Conservation (phyloP, 2,329 filamentous ascomycete species). For the Scedosporium aurantiacum region DNA sequence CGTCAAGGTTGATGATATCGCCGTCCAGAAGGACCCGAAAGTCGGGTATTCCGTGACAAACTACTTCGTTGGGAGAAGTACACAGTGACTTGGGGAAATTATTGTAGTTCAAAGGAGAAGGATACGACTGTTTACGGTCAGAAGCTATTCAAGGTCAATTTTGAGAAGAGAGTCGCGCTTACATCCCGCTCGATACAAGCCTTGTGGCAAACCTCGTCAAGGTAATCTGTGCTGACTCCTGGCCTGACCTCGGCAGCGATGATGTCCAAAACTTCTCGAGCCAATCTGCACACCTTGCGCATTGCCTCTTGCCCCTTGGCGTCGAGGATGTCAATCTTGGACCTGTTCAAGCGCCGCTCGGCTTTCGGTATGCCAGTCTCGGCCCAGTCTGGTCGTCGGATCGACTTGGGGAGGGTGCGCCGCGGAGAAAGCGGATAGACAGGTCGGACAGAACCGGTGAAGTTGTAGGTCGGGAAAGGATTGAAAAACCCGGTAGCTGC, state of each 20-base stretch:
- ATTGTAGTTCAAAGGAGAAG: slow-evolving; percentile 89
- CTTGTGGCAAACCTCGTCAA: slow-evolving; percentile 90
- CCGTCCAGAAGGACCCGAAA: slow-evolving; percentile 77
- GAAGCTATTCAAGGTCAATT: neutral
- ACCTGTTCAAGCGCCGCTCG: slow-evolving; percentile 54
- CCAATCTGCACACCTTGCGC: slow-evolving; percentile 81
- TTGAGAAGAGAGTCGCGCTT: slow-evolving; percentile 24
- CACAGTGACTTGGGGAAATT: slow-evolving; percentile 97
- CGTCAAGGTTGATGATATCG: slow-evolving; percentile 94
- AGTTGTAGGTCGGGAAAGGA: slow-evolving; percentile 80
- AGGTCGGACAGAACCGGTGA: slow-evolving; percentile 70
- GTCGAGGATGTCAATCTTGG: slow-evolving; percentile 74
- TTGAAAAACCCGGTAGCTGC: slow-evolving; percentile 84
- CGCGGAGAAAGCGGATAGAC: slow-evolving; percentile 71
- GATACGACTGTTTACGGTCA: slow-evolving; percentile 58
- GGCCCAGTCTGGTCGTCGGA: slow-evolving; percentile 79
- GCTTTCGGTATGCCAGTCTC: slow-evolving; percentile 64
- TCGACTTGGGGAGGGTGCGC: slow-evolving; percentile 65
- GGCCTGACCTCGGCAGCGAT: slow-evolving; percentile 73
- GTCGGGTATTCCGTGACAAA: slow-evolving; percentile 97
- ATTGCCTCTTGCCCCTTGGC: slow-evolving; percentile 75
- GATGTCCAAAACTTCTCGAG: slow-evolving; percentile 85
- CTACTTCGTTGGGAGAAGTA: slow-evolving; percentile 92
- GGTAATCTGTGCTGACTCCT: slow-evolving; percentile 91
- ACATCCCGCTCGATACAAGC: slow-evolving; percentile 89